Evolutionary conservation across 2,329 filamentous ascomycete species (phyloP), one percentile per base, ranked within the genome.

Genomic region (Lecanicillium sp.): DNA sequence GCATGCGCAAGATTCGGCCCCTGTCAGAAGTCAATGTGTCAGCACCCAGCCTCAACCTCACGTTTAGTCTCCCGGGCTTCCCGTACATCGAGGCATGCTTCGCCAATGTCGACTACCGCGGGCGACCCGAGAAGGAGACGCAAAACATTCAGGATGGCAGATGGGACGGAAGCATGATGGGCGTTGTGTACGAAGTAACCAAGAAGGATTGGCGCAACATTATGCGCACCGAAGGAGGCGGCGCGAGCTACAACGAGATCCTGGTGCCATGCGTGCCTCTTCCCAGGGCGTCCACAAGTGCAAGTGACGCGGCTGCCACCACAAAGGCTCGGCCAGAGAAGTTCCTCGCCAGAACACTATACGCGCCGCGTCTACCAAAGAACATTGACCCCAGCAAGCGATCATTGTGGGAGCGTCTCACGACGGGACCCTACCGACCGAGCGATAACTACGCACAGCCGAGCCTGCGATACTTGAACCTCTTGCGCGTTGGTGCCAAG

Each of bases 161-260:
- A 22, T 94, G 87, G 88, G 67, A 78, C 46, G 89, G 88, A 52
- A 85, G 86, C 4, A 72, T 98, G 3, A 76, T 95, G 29, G 92
- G 92, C 17, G 87, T 95, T 13, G 92, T 96, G 4, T 98, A 98
- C 64, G 89, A 96, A 64, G 86, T 96, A 20, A 95, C 88, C 1
- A 65, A 72, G 14, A 60, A 73, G 31, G 92, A 98, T 63, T 98
- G 85, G 56, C 73, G 80, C 6, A 83, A 76, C 43, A 95, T 98
- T 49, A 82, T 96, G 44, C 81, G 81, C 5, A 95, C 89, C 5
- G 92, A 98, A 58, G 90, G 90, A 37, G 89, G 85, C 22, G 89
- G 89, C 14, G 64, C 79, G 3, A 74, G 80, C n/a, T 98, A 98
- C 65, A 68, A 81, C 41, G 88, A 96, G 55, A 77, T 95, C 9